Base-by-base conservation (phyloP, 768 basidiomycete genomes). In the Clitopilus hobsonii region DNA sequence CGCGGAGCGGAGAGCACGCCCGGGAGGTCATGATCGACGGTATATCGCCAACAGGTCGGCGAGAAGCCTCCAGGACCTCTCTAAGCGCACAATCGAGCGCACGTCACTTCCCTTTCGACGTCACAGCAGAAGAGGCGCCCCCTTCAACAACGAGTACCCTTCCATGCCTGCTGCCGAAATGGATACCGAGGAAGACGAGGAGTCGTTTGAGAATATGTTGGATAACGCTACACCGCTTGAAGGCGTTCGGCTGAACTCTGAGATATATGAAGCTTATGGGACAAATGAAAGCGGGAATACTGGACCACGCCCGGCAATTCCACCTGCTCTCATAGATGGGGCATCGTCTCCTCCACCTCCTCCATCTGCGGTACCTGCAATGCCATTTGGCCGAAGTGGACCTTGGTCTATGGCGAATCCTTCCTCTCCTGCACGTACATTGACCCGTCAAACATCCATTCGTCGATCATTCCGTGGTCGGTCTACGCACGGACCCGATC, bases 41-140 rank as follows among this genome's bases (percentile, higher is more conserved):
- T 76, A 86, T 51, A 84, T 92, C 52, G 79, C 85, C 22, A 85
- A 88, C 45, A 77, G 80, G 49, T 89, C 90, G 0, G 83, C 82
- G 3, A 81, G 80, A 63, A 79, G 78, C 56, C 70, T 91, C 14
- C 82, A 81, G 29, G 69, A 76, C 51, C 73, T 91, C 53, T 79
- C 82, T 1, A 80, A 71, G 13, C 73, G 78, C 6, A 63, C 76
- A 16, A 80, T 82, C 18, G 67, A 83, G 47, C 86, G 87, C 59
- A 67, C 24, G 69, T 67, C 23, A 57, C 60, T 27, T 47, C 41
- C 41, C 41, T 45, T 45, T 20, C 68, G 78, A 18, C 71, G 74
- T 32, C 64, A 65, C 28, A 66, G 73, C 29, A 63, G 71, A 7
- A 68, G 68, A 30, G 78, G 81, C 54, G 68, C 81, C 49, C 62